These are phyloP conservation scores for Saturnispora galanensis DNA, from an alignment of 805 yeast species.

Conservation along the genomic window DNA sequence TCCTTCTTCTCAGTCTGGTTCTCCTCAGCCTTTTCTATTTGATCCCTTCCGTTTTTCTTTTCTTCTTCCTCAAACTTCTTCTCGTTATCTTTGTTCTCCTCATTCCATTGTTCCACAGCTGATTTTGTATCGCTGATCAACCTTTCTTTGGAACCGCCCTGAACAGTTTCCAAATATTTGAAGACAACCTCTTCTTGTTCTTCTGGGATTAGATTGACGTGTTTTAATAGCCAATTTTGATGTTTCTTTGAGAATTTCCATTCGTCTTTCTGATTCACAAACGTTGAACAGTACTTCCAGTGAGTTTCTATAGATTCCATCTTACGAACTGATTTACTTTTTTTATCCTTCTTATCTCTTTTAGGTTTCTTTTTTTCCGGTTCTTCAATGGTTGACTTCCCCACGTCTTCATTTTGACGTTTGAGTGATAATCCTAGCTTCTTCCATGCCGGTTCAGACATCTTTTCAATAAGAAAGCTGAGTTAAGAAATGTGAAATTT, in stretches of 20 bases:
- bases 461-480: background rate
- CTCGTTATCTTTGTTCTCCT: conserved; percentile 11
- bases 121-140: conserved; percentile 38
- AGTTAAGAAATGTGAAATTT: background rate
- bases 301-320: conserved; percentile 17
- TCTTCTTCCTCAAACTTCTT: conserved; percentile 13
- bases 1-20: background rate
- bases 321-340: conserved; percentile 59
- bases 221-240: conserved; percentile 74
- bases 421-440: conserved; percentile 59
- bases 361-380: conserved; percentile 30
- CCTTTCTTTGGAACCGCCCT: conserved; percentile 61
- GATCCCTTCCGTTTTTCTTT: background rate
- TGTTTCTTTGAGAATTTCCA: conserved; percentile 87
- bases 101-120: conserved; percentile 50
- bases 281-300: conserved; percentile 19
- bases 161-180: conserved; percentile 47
- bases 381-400: conserved; percentile 11
- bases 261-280: conserved; percentile 39
- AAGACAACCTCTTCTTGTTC: conserved; percentile 42
- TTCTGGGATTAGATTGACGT: conserved; percentile 42
- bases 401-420: conserved; percentile 15
- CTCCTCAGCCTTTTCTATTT: background rate
- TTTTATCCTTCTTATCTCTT: conserved; percentile 28
- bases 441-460: conserved; percentile 71